Percentiles rank a stretch among this genome's conserved stretches.
These are phyloP conservation scores for Moringa oleifera DNA, from an alignment of 345 rosid genomes.

Conservation along the genomic window DNA sequence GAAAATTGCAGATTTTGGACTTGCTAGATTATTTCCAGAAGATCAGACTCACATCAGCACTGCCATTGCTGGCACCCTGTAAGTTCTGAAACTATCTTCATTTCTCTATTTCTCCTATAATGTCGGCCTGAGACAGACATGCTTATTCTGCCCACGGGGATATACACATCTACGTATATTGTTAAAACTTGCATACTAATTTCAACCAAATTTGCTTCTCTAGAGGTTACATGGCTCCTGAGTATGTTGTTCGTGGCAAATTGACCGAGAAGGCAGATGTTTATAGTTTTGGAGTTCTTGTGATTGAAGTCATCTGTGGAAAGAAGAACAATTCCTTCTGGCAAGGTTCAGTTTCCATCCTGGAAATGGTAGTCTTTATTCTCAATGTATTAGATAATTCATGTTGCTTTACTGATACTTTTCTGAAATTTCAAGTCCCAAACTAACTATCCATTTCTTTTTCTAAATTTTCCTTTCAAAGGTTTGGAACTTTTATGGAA, in stretches of 20 bases:
- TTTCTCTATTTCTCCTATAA: neutral
- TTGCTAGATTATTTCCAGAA: slow-evolving; percentile 68
- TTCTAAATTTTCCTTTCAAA: too few relatives aligned
- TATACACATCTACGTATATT: too few relatives aligned
- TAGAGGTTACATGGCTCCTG: slow-evolving; percentile 97
- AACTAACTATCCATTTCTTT: too few relatives aligned
- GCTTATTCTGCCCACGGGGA: too few relatives aligned
- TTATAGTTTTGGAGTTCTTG: slow-evolving; percentile 77
- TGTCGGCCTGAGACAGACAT: too few relatives aligned
- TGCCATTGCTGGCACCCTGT: slow-evolving; percentile 85
- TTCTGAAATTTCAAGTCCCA: slow-evolving; percentile 14
- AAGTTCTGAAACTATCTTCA: slow-evolving; percentile 20
- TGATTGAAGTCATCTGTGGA: slow-evolving; percentile 63
- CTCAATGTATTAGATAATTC: neutral
- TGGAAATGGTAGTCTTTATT: slow-evolving; percentile 43
- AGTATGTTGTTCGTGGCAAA: slow-evolving; percentile 66
- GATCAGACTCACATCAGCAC: slow-evolving; percentile 71
- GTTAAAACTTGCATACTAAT: neutral
- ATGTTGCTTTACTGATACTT: neutral
- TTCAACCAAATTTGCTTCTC: neutral
- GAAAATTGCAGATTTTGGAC: slow-evolving; percentile 91
- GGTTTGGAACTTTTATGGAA: slow-evolving; percentile 62
- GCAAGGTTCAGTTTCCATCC: slow-evolving; percentile 36
- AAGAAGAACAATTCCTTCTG: slow-evolving; percentile 45
- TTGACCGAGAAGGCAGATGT: slow-evolving; percentile 83